Evolutionary conservation across 805 yeast species (phyloP).

Genomic region (Metschnikowia borealis): DNA sequence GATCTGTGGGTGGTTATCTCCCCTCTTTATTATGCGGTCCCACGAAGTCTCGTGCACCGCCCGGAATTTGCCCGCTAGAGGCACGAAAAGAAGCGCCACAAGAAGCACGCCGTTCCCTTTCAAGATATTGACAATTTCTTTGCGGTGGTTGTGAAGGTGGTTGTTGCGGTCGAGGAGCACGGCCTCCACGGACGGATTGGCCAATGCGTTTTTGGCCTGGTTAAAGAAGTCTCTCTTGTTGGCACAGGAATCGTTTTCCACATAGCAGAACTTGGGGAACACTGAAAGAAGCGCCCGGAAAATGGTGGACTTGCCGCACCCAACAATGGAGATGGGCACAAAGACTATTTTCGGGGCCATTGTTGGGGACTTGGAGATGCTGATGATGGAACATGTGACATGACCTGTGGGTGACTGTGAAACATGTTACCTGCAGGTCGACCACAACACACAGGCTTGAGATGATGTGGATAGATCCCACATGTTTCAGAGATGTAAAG

Average conservation of each 20-base stretch:
- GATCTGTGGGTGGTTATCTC: constrained; percentile 86
- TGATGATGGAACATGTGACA: too few relatives aligned
- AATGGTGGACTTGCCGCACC: constrained; percentile 92
- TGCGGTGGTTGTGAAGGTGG: constrained; percentile 66
- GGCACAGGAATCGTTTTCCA: constrained; percentile 74
- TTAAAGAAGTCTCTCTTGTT: constrained; percentile 49
- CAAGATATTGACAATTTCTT: constrained; percentile 56
- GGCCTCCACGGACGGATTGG: constrained; percentile 31
- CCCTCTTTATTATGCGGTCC: constrained; percentile 61
- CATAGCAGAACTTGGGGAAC: constrained; percentile 59
- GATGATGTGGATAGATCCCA: too few relatives aligned
- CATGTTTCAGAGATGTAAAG: too few relatives aligned
- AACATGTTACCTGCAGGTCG: too few relatives aligned
- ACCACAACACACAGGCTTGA: too few relatives aligned
- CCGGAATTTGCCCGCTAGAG: constrained; percentile 24
- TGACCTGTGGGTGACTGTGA: too few relatives aligned
- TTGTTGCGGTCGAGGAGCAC: constrained; percentile 84
- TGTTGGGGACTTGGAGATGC: too few relatives aligned
- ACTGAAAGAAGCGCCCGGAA: constrained; percentile 54
- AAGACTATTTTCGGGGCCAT: constrained; percentile 49
- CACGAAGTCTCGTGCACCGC: constrained; percentile 51
- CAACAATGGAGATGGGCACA: constrained; percentile 84
- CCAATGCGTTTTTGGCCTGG: constrained; percentile 34
- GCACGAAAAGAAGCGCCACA: constrained; percentile 67
- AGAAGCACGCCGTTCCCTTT: constrained; percentile 42